Conservation (phyloP, 1,284 basidiomycete genomes). For the Termitomyces sp. region DNA sequence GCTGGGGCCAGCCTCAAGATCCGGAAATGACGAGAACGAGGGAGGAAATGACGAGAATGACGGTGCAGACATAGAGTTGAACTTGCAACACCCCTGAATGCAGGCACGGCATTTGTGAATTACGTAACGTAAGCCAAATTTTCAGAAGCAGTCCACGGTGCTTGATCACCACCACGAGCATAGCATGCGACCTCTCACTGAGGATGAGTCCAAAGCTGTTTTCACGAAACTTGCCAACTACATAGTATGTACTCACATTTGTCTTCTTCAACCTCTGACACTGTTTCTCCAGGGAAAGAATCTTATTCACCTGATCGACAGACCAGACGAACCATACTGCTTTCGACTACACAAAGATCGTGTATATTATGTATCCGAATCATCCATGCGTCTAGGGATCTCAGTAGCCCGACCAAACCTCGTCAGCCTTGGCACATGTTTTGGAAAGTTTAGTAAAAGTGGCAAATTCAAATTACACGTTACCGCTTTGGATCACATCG, state of each 20-base stretch:
- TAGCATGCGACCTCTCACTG: slow-evolving; percentile 76
- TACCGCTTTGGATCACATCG: slow-evolving; percentile 88
- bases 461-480: slow-evolving; percentile 98
- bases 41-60: slow-evolving; percentile 57
- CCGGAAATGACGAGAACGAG: slow-evolving; percentile 64
- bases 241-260: slow-evolving; percentile 49
- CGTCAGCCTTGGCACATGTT: slow-evolving; percentile 91
- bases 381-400: slow-evolving; percentile 88
- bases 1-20: slow-evolving; percentile 40
- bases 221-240: slow-evolving; percentile 92
- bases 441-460: slow-evolving; percentile 96
- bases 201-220: slow-evolving; percentile 82
- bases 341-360: slow-evolving; percentile 89
- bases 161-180: background rate
- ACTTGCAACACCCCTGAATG: background rate
- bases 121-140: slow-evolving; percentile 16
- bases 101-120: background rate
- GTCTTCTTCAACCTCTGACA: background rate
- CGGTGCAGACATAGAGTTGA: slow-evolving; percentile 39
- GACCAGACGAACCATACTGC: slow-evolving; percentile 83
- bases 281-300: slow-evolving; percentile 67
- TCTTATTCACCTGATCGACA: slow-evolving; percentile 83
- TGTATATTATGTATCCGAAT: slow-evolving; percentile 92
- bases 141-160: slow-evolving; percentile 8
- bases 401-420: slow-evolving; percentile 92